Evolutionary conservation across 1,284 basidiomycete species (phyloP).

Genomic region (Fomes fomentarius): DNA sequence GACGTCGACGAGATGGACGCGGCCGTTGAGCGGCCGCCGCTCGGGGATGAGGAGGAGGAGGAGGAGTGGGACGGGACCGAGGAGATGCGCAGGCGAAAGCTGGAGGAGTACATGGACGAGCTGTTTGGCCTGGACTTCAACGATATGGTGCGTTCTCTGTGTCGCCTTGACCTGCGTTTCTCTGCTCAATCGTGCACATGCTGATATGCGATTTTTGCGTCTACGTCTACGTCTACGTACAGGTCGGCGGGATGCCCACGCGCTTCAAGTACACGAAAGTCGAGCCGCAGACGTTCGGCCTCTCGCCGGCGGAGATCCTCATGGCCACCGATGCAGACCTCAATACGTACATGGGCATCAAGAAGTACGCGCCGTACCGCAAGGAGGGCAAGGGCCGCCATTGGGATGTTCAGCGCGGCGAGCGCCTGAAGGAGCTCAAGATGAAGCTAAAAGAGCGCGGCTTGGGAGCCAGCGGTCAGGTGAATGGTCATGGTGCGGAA

Average conservation of each 20-base stretch:
- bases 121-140: slow-evolving; percentile 93
- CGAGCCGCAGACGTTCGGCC: slow-evolving; percentile 67
- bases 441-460: slow-evolving; percentile 32
- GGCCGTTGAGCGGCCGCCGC: slow-evolving; percentile 45
- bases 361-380: slow-evolving; percentile 91
- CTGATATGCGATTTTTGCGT: slow-evolving; percentile 1
- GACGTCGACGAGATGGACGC: slow-evolving; percentile 79
- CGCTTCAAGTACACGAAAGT: slow-evolving; percentile 92
- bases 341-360: slow-evolving; percentile 88
- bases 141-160: slow-evolving; percentile 72
- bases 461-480: slow-evolving; percentile 6
- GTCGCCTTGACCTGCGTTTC: not conserved
- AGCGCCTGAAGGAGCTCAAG: slow-evolving; percentile 73
- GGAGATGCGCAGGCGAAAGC: slow-evolving; percentile 79
- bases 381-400: slow-evolving; percentile 44
- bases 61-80: slow-evolving; percentile 85
- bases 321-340: slow-evolving; percentile 93
- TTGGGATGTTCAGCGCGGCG: slow-evolving; percentile 69
- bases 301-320: slow-evolving; percentile 88
- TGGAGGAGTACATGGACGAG: slow-evolving; percentile 90
- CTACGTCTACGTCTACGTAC: too few species aligned
- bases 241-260: slow-evolving; percentile 91
- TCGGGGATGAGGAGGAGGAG: slow-evolving; percentile 54
- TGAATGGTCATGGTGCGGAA: slow-evolving; percentile 6
- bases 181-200: not conserved